Evolutionary conservation across 345 rosid species (phyloP).

Genomic region (Eutrema heterophyllum): DNA sequence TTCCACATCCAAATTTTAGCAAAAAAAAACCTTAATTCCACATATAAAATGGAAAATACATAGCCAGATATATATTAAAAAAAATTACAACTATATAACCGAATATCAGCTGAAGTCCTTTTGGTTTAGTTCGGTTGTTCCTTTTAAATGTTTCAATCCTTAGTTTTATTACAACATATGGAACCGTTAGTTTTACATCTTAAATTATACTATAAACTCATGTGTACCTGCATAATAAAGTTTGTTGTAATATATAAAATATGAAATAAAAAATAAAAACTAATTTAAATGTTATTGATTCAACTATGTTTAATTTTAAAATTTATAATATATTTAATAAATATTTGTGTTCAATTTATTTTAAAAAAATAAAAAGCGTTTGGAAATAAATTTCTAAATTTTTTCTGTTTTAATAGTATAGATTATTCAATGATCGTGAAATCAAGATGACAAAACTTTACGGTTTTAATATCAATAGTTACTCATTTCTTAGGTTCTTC

Average conservation of each 20-base stretch:
- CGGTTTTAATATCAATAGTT: not conserved
- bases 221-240: too few relatives aligned
- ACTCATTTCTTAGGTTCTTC: conserved; percentile 34
- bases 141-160: not conserved
- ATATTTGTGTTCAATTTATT: too few relatives aligned
- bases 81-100: not conserved
- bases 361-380: too few relatives aligned
- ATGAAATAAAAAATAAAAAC: too few relatives aligned
- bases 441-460: not conserved
- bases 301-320: too few relatives aligned
- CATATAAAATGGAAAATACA: not conserved
- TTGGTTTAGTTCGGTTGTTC: not conserved
- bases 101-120: not conserved
- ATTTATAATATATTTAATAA: too few relatives aligned
- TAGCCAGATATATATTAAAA: too few relatives aligned
- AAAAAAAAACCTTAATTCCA: not conserved
- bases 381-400: too few relatives aligned
- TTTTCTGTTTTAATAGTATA: too few relatives aligned
- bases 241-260: too few relatives aligned
- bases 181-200: not conserved
- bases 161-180: not conserved
- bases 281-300: too few relatives aligned
- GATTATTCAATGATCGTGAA: not conserved
- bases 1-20: too few relatives aligned
- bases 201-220: not conserved